Evolutionary conservation across 163 green algal genomes (phyloP), one percentile per base, ranked within the genome.

Genomic region (Trebouxiophyceae sp.): DNA sequence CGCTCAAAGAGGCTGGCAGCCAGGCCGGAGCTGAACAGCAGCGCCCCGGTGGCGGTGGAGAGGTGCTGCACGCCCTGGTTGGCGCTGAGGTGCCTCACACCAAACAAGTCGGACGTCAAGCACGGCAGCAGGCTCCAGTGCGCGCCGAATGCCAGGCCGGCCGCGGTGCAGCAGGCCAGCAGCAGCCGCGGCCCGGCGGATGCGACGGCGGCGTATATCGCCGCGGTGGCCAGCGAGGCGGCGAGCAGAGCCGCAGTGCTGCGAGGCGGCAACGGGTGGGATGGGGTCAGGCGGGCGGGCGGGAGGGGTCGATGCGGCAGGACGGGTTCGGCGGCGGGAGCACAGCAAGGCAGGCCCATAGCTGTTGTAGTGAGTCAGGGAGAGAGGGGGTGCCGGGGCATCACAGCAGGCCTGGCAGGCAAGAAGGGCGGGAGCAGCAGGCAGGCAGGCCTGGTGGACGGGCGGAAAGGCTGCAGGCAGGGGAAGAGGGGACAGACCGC

Each of bases 81-180:
- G 29, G 20, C 24, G 30, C 30, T 30, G 32, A 67, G 54, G 30
- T 67, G 46, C 5, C 32, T 26, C 20, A 54, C 23, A 3, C 62
- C 62, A 19, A 67, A 67, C 29, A 67, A 22, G 46, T 67, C 46
- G 19, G 60, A 57, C 4, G 60, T 66, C 12, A 57, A 66, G 26
- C 44, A 59, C 44, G 26, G 34, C 60, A 65, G 33, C 3, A 66
- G 33, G 24, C 44, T 45, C 44, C 44, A 66, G 44, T 58, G 44
- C 23, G 44, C 45, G 27, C 60, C 60, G 19, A 66, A 57, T 23
- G 45, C 44, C 28, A 66, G 45, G 3, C 60, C 60, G 5, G 31
- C 26, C 44, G 28, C 16, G 44, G 57, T 57, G 1, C 26, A 29
- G 6, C 26, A 45, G 3, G 44, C 26, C 60, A 58, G 60, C 60